Base-by-base conservation (phyloP, 768 basidiomycete genomes). In the Tylopilus felleus region DNA sequence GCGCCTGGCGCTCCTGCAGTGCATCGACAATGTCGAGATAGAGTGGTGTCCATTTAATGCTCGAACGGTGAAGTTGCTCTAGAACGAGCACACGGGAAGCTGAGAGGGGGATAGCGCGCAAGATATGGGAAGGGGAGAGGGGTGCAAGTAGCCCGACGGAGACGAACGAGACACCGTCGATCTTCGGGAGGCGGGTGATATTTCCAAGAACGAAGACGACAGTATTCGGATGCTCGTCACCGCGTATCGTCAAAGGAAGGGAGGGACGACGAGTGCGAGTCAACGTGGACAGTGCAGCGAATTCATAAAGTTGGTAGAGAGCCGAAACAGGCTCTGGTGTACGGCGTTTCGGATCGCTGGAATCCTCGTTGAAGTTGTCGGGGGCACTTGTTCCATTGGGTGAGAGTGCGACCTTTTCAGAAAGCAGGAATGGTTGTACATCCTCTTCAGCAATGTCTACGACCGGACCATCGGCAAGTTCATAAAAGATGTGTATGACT, bases 401-500 rank as follows among this genome's bases (percentile, higher is more conserved):
- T 47, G 58, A 22, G 23, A 48, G 53, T 10, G 50, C 19, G 47
- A 64, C 69, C 49, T 71, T 77, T 56, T 76, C 74, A 25, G 76
- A 75, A 28, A 80, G 72, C 7, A 93, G 71, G 73, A 90, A 88
- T 0, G 80, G 74, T 27, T 75, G 75, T 8, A 90, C 74, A 36
- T 80, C 72, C 25, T 83, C 83, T 56, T 84, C 84, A 9, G 79
- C 60, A 14, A 89, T 72, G 59, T 86, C 80, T 19, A 76, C 71
- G 12, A 81, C 65, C 7, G 66, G 58, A 25, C 78, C 74, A 21
- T 73, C 66, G 2, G 67, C 67, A 2, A 65, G 71, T 8, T 75
- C 65, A 62, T 88, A 84, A 71, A 93, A 97, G 14, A 80, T 84
- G 67, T 98, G 96, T 23, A 97, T 75, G n/a, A 96, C 90, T 6